Percentiles rank a stretch among this genome's conserved stretches.
These are phyloP conservation scores for Silybum marianum DNA, from an alignment of 129 eudicot genomes.

Conservation along the genomic window DNA sequence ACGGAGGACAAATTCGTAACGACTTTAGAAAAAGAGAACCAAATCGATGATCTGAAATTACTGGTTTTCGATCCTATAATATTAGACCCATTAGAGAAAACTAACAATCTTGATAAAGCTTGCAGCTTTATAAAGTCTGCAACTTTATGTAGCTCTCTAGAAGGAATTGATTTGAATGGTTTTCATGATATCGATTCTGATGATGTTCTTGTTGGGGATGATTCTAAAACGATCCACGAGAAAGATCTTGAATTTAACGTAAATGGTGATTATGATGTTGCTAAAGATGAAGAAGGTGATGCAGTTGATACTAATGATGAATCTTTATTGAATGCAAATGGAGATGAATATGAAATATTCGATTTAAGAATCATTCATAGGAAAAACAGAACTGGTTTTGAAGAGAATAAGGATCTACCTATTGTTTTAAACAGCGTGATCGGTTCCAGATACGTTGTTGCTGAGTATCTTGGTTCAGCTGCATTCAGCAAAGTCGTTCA, in stretches of 20 bases:
- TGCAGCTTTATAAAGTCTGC: background rate
- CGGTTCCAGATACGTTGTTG: conserved; percentile 71
- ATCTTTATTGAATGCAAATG: conserved; percentile 28
- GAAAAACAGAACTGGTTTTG: conserved; percentile 99
- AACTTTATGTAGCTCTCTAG: conserved; percentile 26
- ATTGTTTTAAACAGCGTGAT: conserved; percentile 68
- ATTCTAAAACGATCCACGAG: conserved; percentile 27
- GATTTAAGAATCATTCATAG: conserved; percentile 77
- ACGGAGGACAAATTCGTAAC: conserved; percentile 85
- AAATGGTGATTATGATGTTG: conserved; percentile 38
- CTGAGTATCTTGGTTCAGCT: conserved; percentile 91
- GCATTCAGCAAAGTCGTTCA: conserved; percentile 96
- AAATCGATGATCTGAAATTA: conserved; percentile 27
- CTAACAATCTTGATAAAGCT: conserved; percentile 32
- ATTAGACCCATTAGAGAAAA: conserved; percentile 34
- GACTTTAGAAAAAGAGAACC: conserved; percentile 47
- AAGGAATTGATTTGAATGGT: conserved; percentile 30
- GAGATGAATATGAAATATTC: conserved; percentile 81
- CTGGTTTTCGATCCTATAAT: conserved; percentile 32
- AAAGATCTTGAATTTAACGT: conserved; percentile 26
- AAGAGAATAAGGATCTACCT: conserved; percentile 87
- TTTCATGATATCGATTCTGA: conserved; percentile 8
- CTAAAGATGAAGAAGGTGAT: conserved; percentile 52
- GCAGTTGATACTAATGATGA: conserved; percentile 36
- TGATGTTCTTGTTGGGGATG: conserved; percentile 34